Evolutionary conservation across 352 stramenopile species (phyloP).

Genomic region (Phytophthora melonis): DNA sequence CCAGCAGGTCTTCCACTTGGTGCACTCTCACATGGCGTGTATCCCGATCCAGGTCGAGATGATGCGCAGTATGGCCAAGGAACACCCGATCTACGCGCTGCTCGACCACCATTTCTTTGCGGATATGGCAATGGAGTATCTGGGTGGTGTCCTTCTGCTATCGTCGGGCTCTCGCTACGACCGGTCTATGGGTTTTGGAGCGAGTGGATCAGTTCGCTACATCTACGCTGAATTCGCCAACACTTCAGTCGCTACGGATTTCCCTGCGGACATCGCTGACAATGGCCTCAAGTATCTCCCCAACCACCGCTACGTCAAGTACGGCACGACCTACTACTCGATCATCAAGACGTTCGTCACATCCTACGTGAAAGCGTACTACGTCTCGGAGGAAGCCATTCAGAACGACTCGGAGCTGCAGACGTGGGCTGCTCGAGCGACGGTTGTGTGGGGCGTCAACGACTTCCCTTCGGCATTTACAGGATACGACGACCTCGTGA

Average conservation of each 20-base stretch:
- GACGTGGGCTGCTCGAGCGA: constrained; percentile 38
- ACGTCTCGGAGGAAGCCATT: constrained; percentile 32
- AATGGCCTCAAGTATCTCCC: constrained; percentile 35
- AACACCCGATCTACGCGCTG: constrained; percentile 51
- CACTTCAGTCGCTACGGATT: constrained; percentile 23
- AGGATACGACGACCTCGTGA: constrained; percentile 30
- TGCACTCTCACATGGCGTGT: constrained; percentile 40
- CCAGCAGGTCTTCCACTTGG: constrained; percentile 40
- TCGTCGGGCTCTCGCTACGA: constrained; percentile 33
- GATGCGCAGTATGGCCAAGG: constrained; percentile 41
- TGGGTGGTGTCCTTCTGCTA: constrained; percentile 32
- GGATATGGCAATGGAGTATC: constrained; percentile 45
- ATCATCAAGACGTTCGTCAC: constrained; percentile 45
- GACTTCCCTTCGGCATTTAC: constrained; percentile 39
- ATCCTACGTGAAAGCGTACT: constrained; percentile 46
- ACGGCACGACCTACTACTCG: constrained; percentile 34
- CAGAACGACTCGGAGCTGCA: constrained; percentile 49
- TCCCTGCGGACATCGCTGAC: constrained; percentile 25
- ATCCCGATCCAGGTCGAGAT: constrained; percentile 57
- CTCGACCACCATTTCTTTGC: constrained; percentile 49
- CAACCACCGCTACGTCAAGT: constrained; percentile 40
- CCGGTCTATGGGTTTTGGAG: constrained; percentile 43
- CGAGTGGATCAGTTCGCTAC: constrained; percentile 43
- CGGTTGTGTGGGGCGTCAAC: constrained; percentile 33
- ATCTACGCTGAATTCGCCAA: constrained; percentile 31